Conservation (phyloP, 345 rosid species). For the Salix caprea region DNA sequence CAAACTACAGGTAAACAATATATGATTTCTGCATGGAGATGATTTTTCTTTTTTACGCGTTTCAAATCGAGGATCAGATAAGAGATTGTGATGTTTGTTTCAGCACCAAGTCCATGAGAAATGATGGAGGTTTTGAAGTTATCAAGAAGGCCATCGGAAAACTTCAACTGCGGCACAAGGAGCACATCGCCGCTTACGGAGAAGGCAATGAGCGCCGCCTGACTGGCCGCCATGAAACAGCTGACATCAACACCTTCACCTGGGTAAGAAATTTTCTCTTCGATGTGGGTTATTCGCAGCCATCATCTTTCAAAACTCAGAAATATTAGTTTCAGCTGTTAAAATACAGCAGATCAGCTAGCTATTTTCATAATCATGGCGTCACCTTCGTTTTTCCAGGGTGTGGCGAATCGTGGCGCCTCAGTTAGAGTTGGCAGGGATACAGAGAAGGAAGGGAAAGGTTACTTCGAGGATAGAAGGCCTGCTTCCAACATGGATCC, state of each 20-base stretch:
- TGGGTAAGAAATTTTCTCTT: conserved; percentile 11
- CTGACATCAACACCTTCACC: conserved; percentile 19
- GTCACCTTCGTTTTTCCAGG: not conserved
- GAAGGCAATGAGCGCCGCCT: conserved; percentile 24
- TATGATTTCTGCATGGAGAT: not conserved
- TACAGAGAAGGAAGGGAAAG: conserved; percentile 16
- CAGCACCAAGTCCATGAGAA: conserved; percentile 28
- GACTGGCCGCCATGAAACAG: conserved; percentile 23
- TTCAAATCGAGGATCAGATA: not conserved
- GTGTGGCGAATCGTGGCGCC: conserved; percentile 20
- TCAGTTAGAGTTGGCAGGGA: conserved; percentile 19
- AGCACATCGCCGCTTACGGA: conserved; percentile 21
- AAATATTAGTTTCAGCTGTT: no score
- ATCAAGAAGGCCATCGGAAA: conserved; percentile 25
- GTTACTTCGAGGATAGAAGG: conserved; percentile 21
- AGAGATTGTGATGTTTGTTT: not conserved
- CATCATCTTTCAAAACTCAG: not conserved
- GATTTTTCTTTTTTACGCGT: not conserved
- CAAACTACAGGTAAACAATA: conserved; percentile 13
- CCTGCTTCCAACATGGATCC: conserved; percentile 23
- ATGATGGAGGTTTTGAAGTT: conserved; percentile 9
- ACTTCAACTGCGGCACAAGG: conserved; percentile 9
- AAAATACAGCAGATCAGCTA: no score
- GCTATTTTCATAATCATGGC: not conserved
- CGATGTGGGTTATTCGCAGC: not conserved